A percentile compares a stretch with the other conserved stretches of the same genome.
Evolutionary conservation across 768 basidiomycete species (phyloP).

Genomic region (Tubosaeta brunneosetosa): DNA sequence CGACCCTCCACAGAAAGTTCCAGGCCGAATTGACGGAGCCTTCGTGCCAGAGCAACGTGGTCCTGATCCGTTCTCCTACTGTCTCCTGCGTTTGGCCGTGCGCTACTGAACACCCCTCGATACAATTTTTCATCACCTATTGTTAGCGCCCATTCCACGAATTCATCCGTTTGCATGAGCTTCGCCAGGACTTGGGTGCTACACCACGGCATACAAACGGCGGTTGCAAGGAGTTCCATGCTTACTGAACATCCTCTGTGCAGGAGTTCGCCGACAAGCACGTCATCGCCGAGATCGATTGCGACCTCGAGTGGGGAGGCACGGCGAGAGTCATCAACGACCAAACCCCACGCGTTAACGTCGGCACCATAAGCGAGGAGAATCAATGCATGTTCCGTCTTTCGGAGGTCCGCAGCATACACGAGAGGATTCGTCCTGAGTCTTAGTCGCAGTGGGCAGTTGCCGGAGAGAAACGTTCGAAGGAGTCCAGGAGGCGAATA

Average conservation of each 20-base stretch:
- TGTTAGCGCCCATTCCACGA: neutral
- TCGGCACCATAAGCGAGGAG: neutral
- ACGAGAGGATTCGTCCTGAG: constrained; percentile 8
- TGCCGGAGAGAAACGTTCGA: neutral
- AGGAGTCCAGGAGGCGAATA: neutral
- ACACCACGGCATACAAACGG: constrained; percentile 4
- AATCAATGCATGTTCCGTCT: constrained; percentile 1
- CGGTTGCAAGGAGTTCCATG: neutral
- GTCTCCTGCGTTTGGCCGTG: neutral
- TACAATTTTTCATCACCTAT: neutral
- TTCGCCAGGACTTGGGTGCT: neutral
- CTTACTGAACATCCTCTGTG: neutral
- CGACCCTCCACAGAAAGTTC: too few species aligned
- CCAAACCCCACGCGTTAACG: neutral
- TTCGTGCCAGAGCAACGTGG: neutral
- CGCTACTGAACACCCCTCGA: neutral
- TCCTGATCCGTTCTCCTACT: neutral
- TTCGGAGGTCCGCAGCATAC: constrained; percentile 6
- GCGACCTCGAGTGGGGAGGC: neutral
- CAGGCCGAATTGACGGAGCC: too few species aligned
- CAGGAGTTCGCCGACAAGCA: neutral
- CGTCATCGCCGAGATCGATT: neutral
- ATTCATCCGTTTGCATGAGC: neutral
- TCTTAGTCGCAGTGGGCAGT: neutral
- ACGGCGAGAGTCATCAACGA: neutral